Base-by-base conservation (phyloP, 805 yeast species). In the Cephaloascus albidus region DNA sequence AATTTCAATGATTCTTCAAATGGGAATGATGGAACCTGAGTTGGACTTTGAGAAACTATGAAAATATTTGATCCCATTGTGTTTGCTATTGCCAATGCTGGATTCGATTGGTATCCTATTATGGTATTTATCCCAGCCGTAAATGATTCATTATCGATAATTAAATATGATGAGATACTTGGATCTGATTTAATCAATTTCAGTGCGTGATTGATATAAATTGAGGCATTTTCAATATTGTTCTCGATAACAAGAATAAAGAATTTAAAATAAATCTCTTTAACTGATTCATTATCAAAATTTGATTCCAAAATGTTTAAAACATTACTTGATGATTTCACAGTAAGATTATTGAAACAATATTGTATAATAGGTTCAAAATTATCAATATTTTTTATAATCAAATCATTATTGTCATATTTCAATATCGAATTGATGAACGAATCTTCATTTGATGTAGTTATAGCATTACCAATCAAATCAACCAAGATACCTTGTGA, bases 291-390 rank as follows among this genome's bases (percentile, higher is more conserved):
- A 33, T 48, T 37, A 3, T 19, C 20, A 4, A 53, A 10, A 32
- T 50, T 51, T 5, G 15, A 10, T 34, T 53, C 55, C 12, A 58
- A 33, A 18, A 51, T 52, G n/a, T 35, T 37, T 18, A 55, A 26
- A 3, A 56, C 35, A 3, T 36, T 18, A 2, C 36, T 26, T 2
- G 43, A 40, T 12, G 27, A 34, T 1, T 38, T 4, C 18, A 34
- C 23, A 2, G 19, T 34, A 8, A 38, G 10, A 20, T 36, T 16
- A 10, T 19, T 18, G 45, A 54, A 42, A 15, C 55, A 38, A 3
- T 39, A 39, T 15, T 33, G 36, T 18, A 57, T 2, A 28, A 57
- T 54, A n/a, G 23, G 17, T 3, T 40, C 31, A 14, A 39, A 40
- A 4, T 28, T n/a, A 10, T 33, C 26, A 2, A 45, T 36, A 38